Conservation (phyloP, 2,329 filamentous ascomycete genomes). For the Aspergillus spinulosporus region DNA sequence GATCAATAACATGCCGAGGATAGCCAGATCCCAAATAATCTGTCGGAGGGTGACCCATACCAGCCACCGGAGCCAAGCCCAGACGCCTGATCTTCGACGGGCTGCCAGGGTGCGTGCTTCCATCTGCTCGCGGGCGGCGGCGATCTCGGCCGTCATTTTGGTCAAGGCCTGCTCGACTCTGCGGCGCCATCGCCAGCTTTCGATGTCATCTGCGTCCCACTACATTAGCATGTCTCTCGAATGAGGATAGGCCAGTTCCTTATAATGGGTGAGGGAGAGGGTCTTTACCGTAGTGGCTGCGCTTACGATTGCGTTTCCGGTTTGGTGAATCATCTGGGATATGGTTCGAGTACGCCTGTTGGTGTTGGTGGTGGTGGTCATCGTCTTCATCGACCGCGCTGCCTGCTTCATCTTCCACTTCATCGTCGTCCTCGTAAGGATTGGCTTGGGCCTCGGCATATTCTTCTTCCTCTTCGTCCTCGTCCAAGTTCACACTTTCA, state of each 20-base stretch:
- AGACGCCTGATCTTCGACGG: conserved; percentile 63
- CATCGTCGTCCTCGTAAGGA: conserved; percentile 30
- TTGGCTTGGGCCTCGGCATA: conserved; percentile 40
- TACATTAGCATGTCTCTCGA: conserved; percentile 16
- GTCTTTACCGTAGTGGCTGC: conserved; percentile 14
- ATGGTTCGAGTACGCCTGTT: conserved; percentile 2
- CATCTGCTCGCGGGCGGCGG: conserved; percentile 87
- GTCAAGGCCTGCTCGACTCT: conserved; percentile 83
- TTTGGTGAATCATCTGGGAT: conserved; percentile 1
- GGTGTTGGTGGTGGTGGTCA: neutral
- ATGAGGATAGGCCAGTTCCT: conserved; percentile 11
- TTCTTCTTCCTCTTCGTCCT: conserved; percentile 39
- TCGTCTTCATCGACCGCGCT: conserved; percentile 8
- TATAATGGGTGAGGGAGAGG: conserved; percentile 13
- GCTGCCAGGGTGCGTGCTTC: conserved; percentile 72
- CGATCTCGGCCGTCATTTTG: conserved; percentile 87
- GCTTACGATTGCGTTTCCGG: conserved; percentile 13
- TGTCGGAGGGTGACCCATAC: conserved; percentile 72
- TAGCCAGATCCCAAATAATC: conserved; percentile 66
- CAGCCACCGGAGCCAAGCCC: conserved; percentile 70
- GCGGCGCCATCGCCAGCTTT: conserved; percentile 68
- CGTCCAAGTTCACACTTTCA: conserved; percentile 38
- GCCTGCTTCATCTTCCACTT: conserved; percentile 6
- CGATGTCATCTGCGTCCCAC: conserved; percentile 20
- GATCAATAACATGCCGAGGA: conserved; percentile 45